These are phyloP conservation scores for Talaromyces sp. DNA, from an alignment of 2,329 filamentous ascomycete species.

Conservation along the genomic window DNA sequence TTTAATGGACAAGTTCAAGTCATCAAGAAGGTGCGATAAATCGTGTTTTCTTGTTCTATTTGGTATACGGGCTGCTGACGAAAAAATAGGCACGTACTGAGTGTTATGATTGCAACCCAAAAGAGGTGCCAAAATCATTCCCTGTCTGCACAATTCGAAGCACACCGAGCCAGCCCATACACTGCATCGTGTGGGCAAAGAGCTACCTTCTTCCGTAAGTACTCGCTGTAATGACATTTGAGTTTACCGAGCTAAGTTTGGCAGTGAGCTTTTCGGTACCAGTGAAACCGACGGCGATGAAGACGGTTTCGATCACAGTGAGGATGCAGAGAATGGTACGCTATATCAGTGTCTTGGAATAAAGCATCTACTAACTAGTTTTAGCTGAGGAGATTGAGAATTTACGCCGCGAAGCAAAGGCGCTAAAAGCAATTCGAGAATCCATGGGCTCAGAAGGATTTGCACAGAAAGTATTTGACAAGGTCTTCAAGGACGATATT, in stretches of 20 bases:
- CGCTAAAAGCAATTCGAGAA: constrained; percentile 75
- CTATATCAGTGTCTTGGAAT: not conserved
- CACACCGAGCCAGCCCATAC: constrained; percentile 92
- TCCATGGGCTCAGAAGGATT: constrained; percentile 78
- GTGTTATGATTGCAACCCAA: constrained; percentile 92
- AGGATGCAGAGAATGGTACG: constrained; percentile 74
- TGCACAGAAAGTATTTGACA: constrained; percentile 77
- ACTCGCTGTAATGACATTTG: not conserved
- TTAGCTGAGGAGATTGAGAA: constrained; percentile 78
- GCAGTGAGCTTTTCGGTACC: constrained; percentile 78
- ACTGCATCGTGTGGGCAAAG: constrained; percentile 98
- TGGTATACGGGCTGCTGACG: constrained; percentile 46
- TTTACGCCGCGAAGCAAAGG: constrained; percentile 76
- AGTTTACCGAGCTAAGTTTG: constrained; percentile 25
- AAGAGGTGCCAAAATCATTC: constrained; percentile 87
- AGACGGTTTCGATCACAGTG: constrained; percentile 65
- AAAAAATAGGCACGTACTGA: constrained; percentile 59
- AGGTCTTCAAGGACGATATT: constrained; percentile 86
- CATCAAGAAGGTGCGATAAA: constrained; percentile 67
- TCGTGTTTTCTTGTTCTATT: not conserved
- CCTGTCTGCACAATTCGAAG: constrained; percentile 96
- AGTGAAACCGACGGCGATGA: constrained; percentile 80
- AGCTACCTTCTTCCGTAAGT: constrained; percentile 79
- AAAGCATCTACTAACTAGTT: constrained; percentile 21
- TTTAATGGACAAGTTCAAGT: constrained; percentile 98